Evolutionary conservation across 352 stramenopile genomes (phyloP), one percentile per base, ranked within the genome.

Genomic region (Phytophthora tubulina): DNA sequence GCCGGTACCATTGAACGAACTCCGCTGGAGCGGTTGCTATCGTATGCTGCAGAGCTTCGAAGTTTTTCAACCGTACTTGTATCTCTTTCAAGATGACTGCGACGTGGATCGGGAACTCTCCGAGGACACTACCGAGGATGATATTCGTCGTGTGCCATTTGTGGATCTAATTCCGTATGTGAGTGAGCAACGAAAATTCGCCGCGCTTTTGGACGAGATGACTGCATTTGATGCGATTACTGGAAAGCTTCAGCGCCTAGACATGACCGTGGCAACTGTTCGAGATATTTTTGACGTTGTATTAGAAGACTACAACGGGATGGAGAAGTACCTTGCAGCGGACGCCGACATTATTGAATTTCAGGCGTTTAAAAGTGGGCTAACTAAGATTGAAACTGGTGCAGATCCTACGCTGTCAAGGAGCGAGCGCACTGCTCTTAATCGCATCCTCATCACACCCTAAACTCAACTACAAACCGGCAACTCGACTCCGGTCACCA

Each of bases 271-370:
- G 11, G 35, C 52, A 21, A 57, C 41, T n/a, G 32, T 61, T 36
- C 49, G 60, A 3, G 50, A 60, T 14, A 61, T 54, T 6, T 61
- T 68, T 61, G 60, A 61, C 17, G 30, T 50, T 31, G 41, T 68
- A 2, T 5, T 65, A 5, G 58, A 65, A 0, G 46, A 55, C 1
- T 68, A 54, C 11, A 41, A 27, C 31, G 21, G 32, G 31, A 61
- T 61, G 60, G 21, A 60, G 7, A 54, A 39, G 30, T 56, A 60
- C 48, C 52, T 61, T 6, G 21, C 60, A 0, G 14, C 49, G 11
- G 39, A 61, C 13, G 50, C 50, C 10, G 39, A 61, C 10, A 54
- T 61, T 3, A 15, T 65, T 11, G 46, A 56, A 31, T 57, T 4
- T n/a, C 45, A 33, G 5, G 35, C 14, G 5, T 65, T 51, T 35